These are phyloP conservation scores for Ascochyta viciae-villosae DNA, from an alignment of 2,329 filamentous ascomycete species.

Conservation along the genomic window DNA sequence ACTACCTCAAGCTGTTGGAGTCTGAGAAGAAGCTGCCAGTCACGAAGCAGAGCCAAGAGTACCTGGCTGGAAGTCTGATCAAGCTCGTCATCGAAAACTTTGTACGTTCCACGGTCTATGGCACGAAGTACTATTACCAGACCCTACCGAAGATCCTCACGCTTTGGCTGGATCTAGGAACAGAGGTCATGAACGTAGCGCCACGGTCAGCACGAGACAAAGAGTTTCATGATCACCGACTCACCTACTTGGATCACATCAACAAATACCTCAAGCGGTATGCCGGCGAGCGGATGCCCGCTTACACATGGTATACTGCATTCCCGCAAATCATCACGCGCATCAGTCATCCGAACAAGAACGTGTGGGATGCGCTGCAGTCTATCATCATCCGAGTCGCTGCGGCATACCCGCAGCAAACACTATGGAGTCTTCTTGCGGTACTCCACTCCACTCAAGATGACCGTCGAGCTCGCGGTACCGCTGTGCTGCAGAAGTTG, in stretches of 20 bases:
- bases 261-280: conserved; percentile 81
- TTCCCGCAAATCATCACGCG: conserved; percentile 95
- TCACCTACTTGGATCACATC: conserved; percentile 40
- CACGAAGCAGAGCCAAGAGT: conserved; percentile 68
- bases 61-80: conserved; percentile 78
- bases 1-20: conserved; percentile 96
- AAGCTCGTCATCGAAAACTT: conserved; percentile 95
- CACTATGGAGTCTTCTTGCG: conserved; percentile 88
- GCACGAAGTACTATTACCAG: conserved; percentile 95
- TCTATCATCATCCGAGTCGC: conserved; percentile 88
- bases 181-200: conserved; percentile 61
- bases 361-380: conserved; percentile 78
- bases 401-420: conserved; percentile 84
- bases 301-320: conserved; percentile 81
- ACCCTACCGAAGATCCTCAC: conserved; percentile 91
- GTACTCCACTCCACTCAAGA: conserved; percentile 81
- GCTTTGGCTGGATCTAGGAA: conserved; percentile 91
- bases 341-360: conserved; percentile 82
- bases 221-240: conserved; percentile 40
- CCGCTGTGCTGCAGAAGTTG: conserved; percentile 51
- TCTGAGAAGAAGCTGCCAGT: conserved; percentile 80
- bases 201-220: conserved; percentile 37
- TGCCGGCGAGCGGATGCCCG: conserved; percentile 68
- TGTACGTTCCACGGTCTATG: conserved; percentile 81
- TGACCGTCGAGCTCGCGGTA: conserved; percentile 68